Evolutionary conservation across 495 filamentous ascomycete species (phyloP).

Genomic region (Pyrenula aspistea): DNA sequence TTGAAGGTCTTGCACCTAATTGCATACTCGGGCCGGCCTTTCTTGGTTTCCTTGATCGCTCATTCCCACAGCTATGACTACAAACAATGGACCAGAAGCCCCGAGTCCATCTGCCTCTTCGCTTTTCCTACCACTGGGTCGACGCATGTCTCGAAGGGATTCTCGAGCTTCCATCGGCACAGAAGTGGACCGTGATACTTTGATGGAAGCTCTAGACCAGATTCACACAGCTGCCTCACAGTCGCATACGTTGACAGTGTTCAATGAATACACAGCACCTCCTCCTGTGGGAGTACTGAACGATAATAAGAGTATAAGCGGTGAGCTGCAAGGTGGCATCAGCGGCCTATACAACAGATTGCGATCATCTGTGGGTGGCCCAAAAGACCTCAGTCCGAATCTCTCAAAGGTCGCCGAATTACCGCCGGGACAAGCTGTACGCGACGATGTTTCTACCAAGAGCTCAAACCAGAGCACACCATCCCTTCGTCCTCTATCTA

Average conservation of each 20-base stretch:
- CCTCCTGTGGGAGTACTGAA: slow-evolving; percentile 32
- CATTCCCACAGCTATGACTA: slow-evolving; percentile 22
- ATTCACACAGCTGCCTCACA: slow-evolving; percentile 77
- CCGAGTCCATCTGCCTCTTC: slow-evolving; percentile 32
- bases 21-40: too few relatives aligned
- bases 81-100: slow-evolving; percentile 22
- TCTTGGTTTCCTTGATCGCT: too few relatives aligned
- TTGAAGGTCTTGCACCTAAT: too few relatives aligned
- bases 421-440: slow-evolving; percentile 20
- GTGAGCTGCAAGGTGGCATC: slow-evolving; percentile 69
- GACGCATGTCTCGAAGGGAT: slow-evolving; percentile 38
- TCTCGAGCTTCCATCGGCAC: slow-evolving; percentile 55
- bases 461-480: neutral
- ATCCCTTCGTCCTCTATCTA: neutral
- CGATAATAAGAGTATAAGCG: slow-evolving; percentile 56
- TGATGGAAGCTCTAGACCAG: slow-evolving; percentile 64
- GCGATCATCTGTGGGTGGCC: slow-evolving; percentile 62
- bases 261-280: slow-evolving; percentile 64
- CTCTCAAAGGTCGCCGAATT: slow-evolving; percentile 18
- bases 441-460: slow-evolving; percentile 8
- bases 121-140: slow-evolving; percentile 28
- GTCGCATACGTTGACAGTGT: slow-evolving; percentile 68
- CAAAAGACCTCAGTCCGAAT: slow-evolving; percentile 42
- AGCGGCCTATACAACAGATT: slow-evolving; percentile 78
- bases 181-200: slow-evolving; percentile 54